Conservation (phyloP, 140 eudicot species). For the Bidens hawaiensis region DNA sequence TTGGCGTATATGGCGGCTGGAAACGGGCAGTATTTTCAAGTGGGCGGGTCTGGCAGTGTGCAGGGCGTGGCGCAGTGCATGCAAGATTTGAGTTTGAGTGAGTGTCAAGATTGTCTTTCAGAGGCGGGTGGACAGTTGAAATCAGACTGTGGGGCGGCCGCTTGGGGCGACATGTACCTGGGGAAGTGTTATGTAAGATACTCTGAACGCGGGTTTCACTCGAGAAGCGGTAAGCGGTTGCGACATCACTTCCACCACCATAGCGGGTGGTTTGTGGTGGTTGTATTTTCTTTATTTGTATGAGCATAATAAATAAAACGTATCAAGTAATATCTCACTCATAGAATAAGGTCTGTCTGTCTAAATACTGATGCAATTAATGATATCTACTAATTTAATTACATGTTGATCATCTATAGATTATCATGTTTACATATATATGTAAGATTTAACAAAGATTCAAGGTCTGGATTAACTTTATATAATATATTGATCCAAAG, state of each 20-base stretch:
- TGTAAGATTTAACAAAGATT: background rate
- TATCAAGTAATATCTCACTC: too few relatives aligned
- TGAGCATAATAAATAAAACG: background rate
- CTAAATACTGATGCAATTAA: too few relatives aligned
- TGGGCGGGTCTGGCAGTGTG: conserved; percentile 67
- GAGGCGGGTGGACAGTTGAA: conserved; percentile 56
- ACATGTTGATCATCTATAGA: too few relatives aligned
- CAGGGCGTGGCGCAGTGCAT: conserved; percentile 80
- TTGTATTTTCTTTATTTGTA: conserved; percentile 19
- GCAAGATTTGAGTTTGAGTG: conserved; percentile 59
- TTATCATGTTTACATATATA: too few relatives aligned
- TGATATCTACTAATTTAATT: too few relatives aligned
- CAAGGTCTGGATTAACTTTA: background rate
- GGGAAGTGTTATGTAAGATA: conserved; percentile 79
- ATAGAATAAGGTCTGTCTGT: too few relatives aligned
- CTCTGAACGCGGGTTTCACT: conserved; percentile 48
- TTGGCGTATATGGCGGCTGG: conserved; percentile 46
- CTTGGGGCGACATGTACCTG: conserved; percentile 79
- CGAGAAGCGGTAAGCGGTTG: conserved; percentile 51
- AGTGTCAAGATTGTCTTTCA: conserved; percentile 77
- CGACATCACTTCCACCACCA: conserved; percentile 34
- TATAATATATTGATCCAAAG: background rate
- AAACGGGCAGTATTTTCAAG: conserved; percentile 57
- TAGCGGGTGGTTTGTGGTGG: conserved; percentile 43
- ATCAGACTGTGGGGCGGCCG: conserved; percentile 49